Evolutionary conservation across 2,329 filamentous ascomycete species (phyloP), one percentile per base, ranked within the genome.

Genomic region (Microdochium bolleyi): DNA sequence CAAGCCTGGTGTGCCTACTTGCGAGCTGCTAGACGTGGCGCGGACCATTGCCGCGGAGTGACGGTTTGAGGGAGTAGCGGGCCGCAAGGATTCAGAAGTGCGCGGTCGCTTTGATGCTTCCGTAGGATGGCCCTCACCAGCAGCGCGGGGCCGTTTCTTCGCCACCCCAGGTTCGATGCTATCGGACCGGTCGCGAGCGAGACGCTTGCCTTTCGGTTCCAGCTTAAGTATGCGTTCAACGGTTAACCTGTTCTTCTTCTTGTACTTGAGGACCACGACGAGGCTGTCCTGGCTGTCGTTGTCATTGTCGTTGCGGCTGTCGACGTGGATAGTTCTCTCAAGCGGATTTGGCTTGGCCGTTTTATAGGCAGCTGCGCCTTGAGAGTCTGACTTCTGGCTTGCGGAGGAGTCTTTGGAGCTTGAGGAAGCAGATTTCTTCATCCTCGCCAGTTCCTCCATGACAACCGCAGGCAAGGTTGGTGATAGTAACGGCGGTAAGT

Each of bases 401-500:
- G 60, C 37, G 52, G 55, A 9, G 53, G 37, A 34, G 63, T 62
- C 52, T 65, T 67, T 24, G 56, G 55, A 19, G 58, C 41, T 46
- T 3, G 41, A 21, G 22, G 41, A 46, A 8, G 21, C 41, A 5
- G 59, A 64, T 50, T 64, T 69, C 53, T 69, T 67, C n/a, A 65
- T 38, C 27, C 64, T 69, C 16, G 66, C 68, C 16, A 78, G 64
- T 27, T 74, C 73, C 53, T 72, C 74, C 55, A 82, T 77, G 0
- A 83, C 66, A 19, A 74, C 62, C 0, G 76, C 68, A 1, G 80
- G 80, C 7, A 83, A 62, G 0, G 79, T 83, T 0, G 80, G 80
- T 0, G 80, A 83, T 11, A 83, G 67, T 7, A 83, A 66, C 0
- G 73, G 67, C 1, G 79, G 80, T 24, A 82, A 63, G 49, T 67